Conservation (phyloP, 495 filamentous ascomycete species). For the Ramalina peruviana region DNA sequence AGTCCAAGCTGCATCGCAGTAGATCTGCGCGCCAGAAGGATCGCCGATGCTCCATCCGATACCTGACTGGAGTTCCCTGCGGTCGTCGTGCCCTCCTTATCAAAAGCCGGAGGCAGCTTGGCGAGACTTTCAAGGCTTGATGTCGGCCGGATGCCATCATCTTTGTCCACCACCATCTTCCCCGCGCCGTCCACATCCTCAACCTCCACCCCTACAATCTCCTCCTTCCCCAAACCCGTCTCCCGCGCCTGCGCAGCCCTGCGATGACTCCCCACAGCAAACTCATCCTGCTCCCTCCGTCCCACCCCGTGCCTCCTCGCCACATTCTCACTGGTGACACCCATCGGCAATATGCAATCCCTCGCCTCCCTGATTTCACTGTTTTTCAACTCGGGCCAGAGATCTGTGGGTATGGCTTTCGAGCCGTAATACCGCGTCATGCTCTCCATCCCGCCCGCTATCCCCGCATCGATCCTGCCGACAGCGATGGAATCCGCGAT, state of each 20-base stretch:
- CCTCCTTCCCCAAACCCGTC: slow-evolving; percentile 54
- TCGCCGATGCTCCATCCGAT: slow-evolving; percentile 74
- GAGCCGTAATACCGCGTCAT: slow-evolving; percentile 85
- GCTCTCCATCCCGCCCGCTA: slow-evolving; percentile 84
- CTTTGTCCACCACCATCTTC: slow-evolving; percentile 36
- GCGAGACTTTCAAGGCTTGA: slow-evolving; percentile 55
- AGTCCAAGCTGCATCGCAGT: slow-evolving; percentile 67
- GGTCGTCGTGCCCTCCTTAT: slow-evolving; percentile 52
- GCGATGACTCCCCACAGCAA: slow-evolving; percentile 59
- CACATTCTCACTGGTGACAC: slow-evolving; percentile 84
- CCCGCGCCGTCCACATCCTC: neutral
- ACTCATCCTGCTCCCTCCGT: slow-evolving; percentile 66
- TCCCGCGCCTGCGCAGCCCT: slow-evolving; percentile 55
- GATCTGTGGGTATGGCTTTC: slow-evolving; percentile 63
- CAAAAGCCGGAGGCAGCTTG: slow-evolving; percentile 73
- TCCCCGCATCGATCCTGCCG: slow-evolving; percentile 60
- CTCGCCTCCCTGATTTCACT: slow-evolving; percentile 50
- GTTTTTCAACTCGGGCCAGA: slow-evolving; percentile 62
- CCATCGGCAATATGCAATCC: slow-evolving; percentile 92
- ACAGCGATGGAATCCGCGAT: slow-evolving; percentile 58
- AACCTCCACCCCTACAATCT: slow-evolving; percentile 55
- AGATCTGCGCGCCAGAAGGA: slow-evolving; percentile 68
- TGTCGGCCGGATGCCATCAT: slow-evolving; percentile 67
- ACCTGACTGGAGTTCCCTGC: slow-evolving; percentile 83
- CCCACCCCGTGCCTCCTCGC: slow-evolving; percentile 61